Evolutionary conservation across 1,139 yeast genomes (phyloP).

Genomic region (Starmera stellimalicola): DNA sequence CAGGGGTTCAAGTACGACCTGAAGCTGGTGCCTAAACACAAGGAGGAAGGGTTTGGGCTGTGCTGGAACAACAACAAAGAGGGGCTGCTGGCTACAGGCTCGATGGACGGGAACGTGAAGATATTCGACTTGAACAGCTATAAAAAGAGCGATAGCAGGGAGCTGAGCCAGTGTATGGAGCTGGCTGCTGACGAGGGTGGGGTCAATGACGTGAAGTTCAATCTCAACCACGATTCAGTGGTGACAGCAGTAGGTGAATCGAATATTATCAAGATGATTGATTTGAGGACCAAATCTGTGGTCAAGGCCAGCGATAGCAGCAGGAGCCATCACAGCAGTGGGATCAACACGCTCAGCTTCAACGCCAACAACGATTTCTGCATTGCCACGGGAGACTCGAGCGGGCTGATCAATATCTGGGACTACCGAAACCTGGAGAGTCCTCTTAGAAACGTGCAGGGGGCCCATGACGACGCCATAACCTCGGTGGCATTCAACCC

Average conservation of each 20-base stretch:
- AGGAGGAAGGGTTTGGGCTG: slow-evolving; percentile 51
- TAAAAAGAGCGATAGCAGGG: slow-evolving; percentile 7
- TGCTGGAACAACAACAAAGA: slow-evolving; percentile 47
- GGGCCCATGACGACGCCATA: slow-evolving; percentile 52
- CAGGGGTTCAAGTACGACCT: slow-evolving; percentile 15
- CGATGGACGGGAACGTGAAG: slow-evolving; percentile 50
- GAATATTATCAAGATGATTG: slow-evolving; percentile 39
- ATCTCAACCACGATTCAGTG: slow-evolving; percentile 46
- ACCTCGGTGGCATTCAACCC: slow-evolving; percentile 81
- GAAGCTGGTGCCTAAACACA: slow-evolving; percentile 33
- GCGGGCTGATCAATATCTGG: slow-evolving; percentile 55
- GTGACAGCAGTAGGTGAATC: slow-evolving; percentile 52
- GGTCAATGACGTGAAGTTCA: slow-evolving; percentile 56
- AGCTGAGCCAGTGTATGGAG: slow-evolving; percentile 9
- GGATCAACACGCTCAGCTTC: slow-evolving; percentile 59
- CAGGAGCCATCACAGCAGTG: slow-evolving; percentile 27
- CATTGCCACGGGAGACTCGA: slow-evolving; percentile 61
- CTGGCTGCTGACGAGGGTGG: slow-evolving; percentile 27
- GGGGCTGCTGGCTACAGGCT: slow-evolving; percentile 46
- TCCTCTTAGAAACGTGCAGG: slow-evolving; percentile 22
- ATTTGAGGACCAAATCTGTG: slow-evolving; percentile 29
- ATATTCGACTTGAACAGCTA: slow-evolving; percentile 40
- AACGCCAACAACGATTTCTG: slow-evolving; percentile 47
- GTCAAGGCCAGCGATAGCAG: slow-evolving; percentile 5
- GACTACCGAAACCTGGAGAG: slow-evolving; percentile 46